Conservation (phyloP, 805 yeast genomes). For the Tetrapisispora arboricola region DNA sequence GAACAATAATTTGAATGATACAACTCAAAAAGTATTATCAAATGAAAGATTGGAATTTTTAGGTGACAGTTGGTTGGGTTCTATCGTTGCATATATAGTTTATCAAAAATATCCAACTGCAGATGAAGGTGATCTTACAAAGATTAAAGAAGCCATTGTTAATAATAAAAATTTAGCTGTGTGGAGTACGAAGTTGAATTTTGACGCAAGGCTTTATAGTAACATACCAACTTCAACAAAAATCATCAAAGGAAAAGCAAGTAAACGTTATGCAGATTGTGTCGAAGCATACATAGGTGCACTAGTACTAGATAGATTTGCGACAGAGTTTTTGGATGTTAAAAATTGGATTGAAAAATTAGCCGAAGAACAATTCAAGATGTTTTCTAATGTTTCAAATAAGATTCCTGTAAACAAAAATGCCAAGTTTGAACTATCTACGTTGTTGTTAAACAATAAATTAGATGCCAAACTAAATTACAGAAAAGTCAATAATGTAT, state of each 20-base stretch:
- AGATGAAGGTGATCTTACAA: slow-evolving; percentile 67
- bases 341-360: slow-evolving; percentile 43
- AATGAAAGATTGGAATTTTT: slow-evolving; percentile 79
- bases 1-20: slow-evolving; percentile 10
- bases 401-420: slow-evolving; percentile 36
- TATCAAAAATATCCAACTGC: slow-evolving; percentile 52
- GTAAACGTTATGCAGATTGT: slow-evolving; percentile 53
- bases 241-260: slow-evolving; percentile 46
- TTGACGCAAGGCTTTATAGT: slow-evolving; percentile 43
- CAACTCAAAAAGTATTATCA: slow-evolving; percentile 10
- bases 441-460: slow-evolving; percentile 36
- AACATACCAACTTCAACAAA: slow-evolving; percentile 37
- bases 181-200: slow-evolving; percentile 54
- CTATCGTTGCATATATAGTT: slow-evolving; percentile 52
- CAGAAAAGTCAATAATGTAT: slow-evolving; percentile 19
- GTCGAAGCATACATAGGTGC: slow-evolving; percentile 91
- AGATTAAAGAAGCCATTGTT: slow-evolving; percentile 53
- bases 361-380: slow-evolving; percentile 23
- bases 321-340: slow-evolving; percentile 34
- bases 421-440: slow-evolving; percentile 68
- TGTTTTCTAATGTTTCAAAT: slow-evolving; percentile 8
- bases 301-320: slow-evolving; percentile 38
- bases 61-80: slow-evolving; percentile 74
- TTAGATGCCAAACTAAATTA: slow-evolving; percentile 11
- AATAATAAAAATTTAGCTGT: slow-evolving; percentile 57